Conservation (phyloP, 495 filamentous ascomycete genomes). For the Polyplosphaeria fusca region DNA sequence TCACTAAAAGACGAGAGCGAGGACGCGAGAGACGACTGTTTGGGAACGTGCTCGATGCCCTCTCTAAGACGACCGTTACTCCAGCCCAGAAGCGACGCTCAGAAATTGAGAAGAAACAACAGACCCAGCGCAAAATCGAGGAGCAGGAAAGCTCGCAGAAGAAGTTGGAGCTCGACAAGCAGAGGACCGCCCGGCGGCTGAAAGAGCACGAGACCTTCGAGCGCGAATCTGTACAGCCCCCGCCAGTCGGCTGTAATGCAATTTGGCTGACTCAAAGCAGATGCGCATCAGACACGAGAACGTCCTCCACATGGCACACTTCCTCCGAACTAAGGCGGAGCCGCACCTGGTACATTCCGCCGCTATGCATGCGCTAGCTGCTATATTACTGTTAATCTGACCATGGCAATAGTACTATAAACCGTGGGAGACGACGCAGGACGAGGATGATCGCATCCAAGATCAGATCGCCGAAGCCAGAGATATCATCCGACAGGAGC, state of each 20-base stretch:
- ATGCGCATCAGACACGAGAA: conserved; percentile 76
- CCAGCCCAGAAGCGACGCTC: conserved; percentile 72
- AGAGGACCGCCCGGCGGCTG: conserved; percentile 56
- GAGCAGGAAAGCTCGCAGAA: conserved; percentile 68
- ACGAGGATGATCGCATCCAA: conserved; percentile 60
- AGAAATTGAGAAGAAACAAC: conserved; percentile 87
- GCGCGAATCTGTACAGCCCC: conserved; percentile 64
- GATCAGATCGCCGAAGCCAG: conserved; percentile 58
- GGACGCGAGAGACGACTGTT: conserved; percentile 86
- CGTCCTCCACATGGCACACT: conserved; percentile 68
- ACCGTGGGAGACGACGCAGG: conserved; percentile 71
- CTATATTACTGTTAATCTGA: not conserved
- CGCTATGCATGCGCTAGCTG: conserved; percentile 5
- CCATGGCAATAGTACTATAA: conserved; percentile 68
- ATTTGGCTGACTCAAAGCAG: conserved; percentile 49
- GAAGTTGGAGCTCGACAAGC: conserved; percentile 60
- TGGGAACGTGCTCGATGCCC: conserved; percentile 79
- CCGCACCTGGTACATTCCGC: conserved; percentile 69
- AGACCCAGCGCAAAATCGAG: conserved; percentile 75
- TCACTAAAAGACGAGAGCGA: conserved; percentile 55
- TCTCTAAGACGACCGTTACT: conserved; percentile 70
- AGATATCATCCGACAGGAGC: conserved; percentile 43
- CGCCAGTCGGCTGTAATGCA: not conserved
- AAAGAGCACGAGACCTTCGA: conserved; percentile 75
- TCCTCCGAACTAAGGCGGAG: conserved; percentile 67